phyloP scores from a whole-genome alignment of 2,329 filamentous ascomycete genomes.

The Chaetomiaceae sp. region DNA sequence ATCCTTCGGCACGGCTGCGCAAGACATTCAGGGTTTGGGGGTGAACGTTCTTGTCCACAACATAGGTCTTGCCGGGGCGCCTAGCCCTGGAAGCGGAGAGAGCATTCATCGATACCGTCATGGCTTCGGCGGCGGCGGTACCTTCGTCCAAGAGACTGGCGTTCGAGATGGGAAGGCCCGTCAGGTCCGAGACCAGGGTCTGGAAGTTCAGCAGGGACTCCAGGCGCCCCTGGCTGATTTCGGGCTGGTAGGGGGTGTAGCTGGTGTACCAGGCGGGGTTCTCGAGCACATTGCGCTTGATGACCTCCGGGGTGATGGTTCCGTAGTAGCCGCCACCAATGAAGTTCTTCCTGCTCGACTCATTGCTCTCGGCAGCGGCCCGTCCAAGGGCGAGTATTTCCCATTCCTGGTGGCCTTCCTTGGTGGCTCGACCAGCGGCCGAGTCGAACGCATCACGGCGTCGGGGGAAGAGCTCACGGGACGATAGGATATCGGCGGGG shows the following conservation, averaged over 20 bases:
- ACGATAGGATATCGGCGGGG: conserved; percentile 71
- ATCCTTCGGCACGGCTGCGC: conserved; percentile 81
- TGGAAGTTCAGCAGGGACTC: conserved; percentile 95
- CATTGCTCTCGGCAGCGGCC: conserved; percentile 35
- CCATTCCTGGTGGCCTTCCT: conserved; percentile 54
- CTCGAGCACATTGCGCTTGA: conserved; percentile 88
- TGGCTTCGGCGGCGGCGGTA: conserved; percentile 89
- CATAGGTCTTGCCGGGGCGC: conserved; percentile 70
- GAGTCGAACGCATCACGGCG: conserved; percentile 39
- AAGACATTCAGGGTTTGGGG: conserved; percentile 83
- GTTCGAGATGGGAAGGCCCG: conserved; percentile 81
- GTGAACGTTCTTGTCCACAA: conserved; percentile 79
- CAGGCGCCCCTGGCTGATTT: conserved; percentile 91
- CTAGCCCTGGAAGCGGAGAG: conserved; percentile 69
- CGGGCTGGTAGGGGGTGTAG: conserved; percentile 94
- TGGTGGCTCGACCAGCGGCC: conserved; percentile 33
- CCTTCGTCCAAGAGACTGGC: conserved; percentile 87
- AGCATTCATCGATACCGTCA: conserved; percentile 84
- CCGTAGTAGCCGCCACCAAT: conserved; percentile 87
- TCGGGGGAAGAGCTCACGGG: conserved; percentile 56
- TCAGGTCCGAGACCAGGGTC: conserved; percentile 85
- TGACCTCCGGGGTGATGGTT: conserved; percentile 81
- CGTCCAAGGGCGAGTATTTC: conserved; percentile 47
- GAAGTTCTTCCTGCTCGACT: conserved; percentile 54
- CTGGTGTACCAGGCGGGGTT: conserved; percentile 97